phyloP scores from a whole-genome alignment of 257 asterid species.

The Solanum commersonii region DNA sequence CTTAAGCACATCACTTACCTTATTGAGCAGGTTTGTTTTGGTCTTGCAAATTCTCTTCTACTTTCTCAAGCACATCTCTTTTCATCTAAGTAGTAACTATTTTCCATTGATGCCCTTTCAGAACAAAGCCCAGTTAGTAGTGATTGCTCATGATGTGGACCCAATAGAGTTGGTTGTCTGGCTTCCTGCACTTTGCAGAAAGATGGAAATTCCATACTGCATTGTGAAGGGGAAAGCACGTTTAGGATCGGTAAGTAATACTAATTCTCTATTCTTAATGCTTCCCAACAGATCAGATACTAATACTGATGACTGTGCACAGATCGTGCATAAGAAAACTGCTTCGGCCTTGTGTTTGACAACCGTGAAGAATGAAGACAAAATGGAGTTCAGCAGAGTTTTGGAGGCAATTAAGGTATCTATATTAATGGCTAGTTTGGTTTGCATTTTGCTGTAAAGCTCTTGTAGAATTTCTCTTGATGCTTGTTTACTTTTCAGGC shows the following conservation, averaged over 20 bases:
- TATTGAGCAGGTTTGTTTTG: conserved; percentile 29
- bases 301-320: not conserved
- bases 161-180: conserved; percentile 37
- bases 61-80: not conserved
- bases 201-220: conserved; percentile 44
- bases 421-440: not conserved
- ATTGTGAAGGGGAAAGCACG: conserved; percentile 36
- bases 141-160: conserved; percentile 42
- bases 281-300: not conserved
- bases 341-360: conserved; percentile 34
- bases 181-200: conserved; percentile 29
- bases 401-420: conserved; percentile 39
- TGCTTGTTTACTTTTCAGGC: conserved; percentile 12
- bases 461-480: not conserved
- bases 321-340: conserved; percentile 37
- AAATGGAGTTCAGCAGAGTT: conserved; percentile 30
- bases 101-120: not conserved
- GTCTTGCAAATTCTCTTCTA: not conserved
- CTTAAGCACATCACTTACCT: conserved; percentile 37
- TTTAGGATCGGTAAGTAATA: conserved; percentile 17
- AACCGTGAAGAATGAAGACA: conserved; percentile 37
- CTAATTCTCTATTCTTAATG: not conserved
- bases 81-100: not conserved
- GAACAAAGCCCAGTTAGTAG: conserved; percentile 41
- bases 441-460: not conserved